These are phyloP conservation scores for Leucoagaricus sp. DNA, from an alignment of 1,284 basidiomycete species.

Conservation along the genomic window DNA sequence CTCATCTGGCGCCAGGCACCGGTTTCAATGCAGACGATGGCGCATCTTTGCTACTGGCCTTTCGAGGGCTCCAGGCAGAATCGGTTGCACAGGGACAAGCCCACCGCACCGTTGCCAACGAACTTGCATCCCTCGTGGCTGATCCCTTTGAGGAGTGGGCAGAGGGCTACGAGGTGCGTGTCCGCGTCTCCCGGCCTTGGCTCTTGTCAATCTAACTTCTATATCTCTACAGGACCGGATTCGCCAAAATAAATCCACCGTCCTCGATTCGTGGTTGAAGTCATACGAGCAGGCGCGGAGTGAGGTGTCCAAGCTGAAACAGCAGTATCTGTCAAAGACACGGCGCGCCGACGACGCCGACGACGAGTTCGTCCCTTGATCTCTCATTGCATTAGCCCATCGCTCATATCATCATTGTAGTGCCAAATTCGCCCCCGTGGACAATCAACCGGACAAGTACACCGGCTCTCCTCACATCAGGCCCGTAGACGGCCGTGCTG, in stretches of 20 bases:
- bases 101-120: constrained; percentile 66
- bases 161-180: constrained; percentile 58
- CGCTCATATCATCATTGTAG: constrained; percentile 36
- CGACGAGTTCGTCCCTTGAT: constrained; percentile 70
- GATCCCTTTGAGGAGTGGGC: constrained; percentile 81
- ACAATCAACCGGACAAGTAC: constrained; percentile 53
- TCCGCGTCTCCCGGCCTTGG: not conserved
- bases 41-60: constrained; percentile 74
- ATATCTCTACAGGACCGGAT: constrained; percentile 54
- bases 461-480: constrained; percentile 72
- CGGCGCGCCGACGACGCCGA: constrained; percentile 86
- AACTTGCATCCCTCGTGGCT: constrained; percentile 65
- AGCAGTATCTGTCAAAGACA: constrained; percentile 76
- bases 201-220: constrained; percentile 2
- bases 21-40: constrained; percentile 81
- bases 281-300: constrained; percentile 63
- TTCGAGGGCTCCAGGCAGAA: constrained; percentile 77
- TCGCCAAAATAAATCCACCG: constrained; percentile 50
- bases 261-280: constrained; percentile 72
- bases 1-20: constrained; percentile 37
- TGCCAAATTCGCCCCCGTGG: constrained; percentile 81
- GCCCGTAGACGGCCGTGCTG: constrained; percentile 54
- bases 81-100: constrained; percentile 64
- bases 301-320: constrained; percentile 74
- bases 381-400: constrained; percentile 1